Conservation (phyloP, 148 eudicot genomes). For the Salicornia ramosissima region DNA sequence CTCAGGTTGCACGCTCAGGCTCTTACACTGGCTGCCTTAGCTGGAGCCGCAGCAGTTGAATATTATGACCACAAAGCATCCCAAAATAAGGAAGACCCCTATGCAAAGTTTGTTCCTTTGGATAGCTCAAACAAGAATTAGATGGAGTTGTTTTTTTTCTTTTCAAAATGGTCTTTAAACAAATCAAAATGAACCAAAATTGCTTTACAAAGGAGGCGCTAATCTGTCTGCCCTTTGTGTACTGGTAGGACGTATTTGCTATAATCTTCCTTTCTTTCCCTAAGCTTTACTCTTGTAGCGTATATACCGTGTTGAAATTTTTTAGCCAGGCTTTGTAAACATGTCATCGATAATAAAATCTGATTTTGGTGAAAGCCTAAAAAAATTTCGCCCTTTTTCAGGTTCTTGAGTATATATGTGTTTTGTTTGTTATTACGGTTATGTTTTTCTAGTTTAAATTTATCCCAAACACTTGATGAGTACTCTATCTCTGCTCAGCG, state of each 20-base stretch:
- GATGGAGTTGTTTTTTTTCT: conserved; percentile 3
- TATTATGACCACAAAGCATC: conserved; percentile 54
- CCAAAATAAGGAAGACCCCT: conserved; percentile 39
- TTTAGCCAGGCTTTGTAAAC: conserved; percentile 16
- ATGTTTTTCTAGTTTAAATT: not conserved
- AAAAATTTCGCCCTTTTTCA: not conserved
- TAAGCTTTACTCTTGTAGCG: conserved; percentile 4
- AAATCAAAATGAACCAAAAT: not conserved
- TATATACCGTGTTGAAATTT: conserved; percentile 6
- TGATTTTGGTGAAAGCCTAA: conserved; percentile 6
- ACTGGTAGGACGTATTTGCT: conserved; percentile 13
- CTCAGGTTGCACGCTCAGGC: conserved; percentile 80
- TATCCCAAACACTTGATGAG: not conserved
- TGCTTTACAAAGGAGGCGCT: conserved; percentile 12
- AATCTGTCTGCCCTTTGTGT: conserved; percentile 22
- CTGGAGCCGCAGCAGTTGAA: conserved; percentile 73
- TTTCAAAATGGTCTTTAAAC: not conserved
- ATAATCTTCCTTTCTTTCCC: not conserved
- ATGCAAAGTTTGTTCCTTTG: conserved; percentile 38
- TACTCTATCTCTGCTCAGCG: not conserved
- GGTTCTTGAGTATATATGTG: not conserved
- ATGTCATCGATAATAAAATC: conserved; percentile 23
- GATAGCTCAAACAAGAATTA: conserved; percentile 43
- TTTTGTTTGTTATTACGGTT: not conserved
- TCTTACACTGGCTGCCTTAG: conserved; percentile 74